Evolutionary conservation across 164 flowering plant genomes (phyloP).

Genomic region (Cinnamomum chago): DNA sequence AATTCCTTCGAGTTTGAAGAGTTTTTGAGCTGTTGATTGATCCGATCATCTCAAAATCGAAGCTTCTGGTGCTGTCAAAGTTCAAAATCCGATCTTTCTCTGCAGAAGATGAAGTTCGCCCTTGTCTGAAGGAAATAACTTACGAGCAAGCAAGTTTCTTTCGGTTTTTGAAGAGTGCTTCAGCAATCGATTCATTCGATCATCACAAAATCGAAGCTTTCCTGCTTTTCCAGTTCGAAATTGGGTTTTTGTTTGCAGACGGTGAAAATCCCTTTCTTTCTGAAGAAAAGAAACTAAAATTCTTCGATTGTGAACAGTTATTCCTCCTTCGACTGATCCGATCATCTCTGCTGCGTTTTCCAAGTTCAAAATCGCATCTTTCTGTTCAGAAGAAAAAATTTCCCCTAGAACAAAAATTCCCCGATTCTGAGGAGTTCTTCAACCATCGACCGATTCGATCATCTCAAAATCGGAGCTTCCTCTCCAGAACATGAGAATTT

Average conservation of each 20-base stretch:
- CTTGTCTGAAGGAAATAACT: no score
- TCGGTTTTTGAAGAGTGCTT: no score
- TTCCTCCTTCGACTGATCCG: neutral
- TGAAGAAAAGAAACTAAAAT: no score
- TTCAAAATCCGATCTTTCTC: neutral
- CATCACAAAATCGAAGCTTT: neutral
- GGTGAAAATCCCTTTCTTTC: no score
- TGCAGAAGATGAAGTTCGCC: neutral
- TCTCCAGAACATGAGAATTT: neutral
- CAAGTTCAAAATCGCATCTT: neutral
- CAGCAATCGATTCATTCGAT: neutral
- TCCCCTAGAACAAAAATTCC: no score
- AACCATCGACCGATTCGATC: neutral
- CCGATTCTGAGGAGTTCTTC: neutral
- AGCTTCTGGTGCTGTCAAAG: neutral
- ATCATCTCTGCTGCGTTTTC: neutral
- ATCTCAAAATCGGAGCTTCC: neutral
- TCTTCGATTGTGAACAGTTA: neutral
- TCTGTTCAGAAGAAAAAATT: neutral
- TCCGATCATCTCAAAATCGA: neutral
- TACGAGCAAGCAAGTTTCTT: no score
- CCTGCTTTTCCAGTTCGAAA: no score
- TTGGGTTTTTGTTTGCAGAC: no score
- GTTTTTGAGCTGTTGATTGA: neutral
- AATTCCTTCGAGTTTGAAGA: no score